Evolutionary conservation across 176 grass and related monocot genomes (phyloP).

Genomic region (Cenchrus americanus): DNA sequence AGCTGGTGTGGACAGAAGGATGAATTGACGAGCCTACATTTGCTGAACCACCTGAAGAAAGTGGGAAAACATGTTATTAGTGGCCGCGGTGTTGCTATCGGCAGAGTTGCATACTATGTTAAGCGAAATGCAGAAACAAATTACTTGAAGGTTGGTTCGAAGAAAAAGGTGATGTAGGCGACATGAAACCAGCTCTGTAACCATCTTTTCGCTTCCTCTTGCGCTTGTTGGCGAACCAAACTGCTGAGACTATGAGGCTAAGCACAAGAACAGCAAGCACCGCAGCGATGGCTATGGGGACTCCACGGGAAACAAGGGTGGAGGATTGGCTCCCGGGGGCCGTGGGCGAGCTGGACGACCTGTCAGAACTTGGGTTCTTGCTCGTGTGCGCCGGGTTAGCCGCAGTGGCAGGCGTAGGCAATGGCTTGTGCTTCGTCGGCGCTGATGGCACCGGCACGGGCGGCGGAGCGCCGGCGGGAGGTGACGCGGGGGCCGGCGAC

Average conservation of each 20-base stretch:
- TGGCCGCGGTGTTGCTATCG: neutral
- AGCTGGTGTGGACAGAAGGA: conserved; percentile 52
- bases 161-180: conserved; percentile 55
- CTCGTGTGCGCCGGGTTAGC: conserved; percentile 32
- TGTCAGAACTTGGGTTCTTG: conserved; percentile 16
- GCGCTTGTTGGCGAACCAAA: conserved; percentile 62
- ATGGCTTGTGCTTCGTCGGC: neutral
- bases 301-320: neutral
- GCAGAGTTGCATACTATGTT: neutral
- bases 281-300: conserved; percentile 40
- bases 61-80: neutral
- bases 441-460: conserved; percentile 19
- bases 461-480: conserved; percentile 28
- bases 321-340: neutral
- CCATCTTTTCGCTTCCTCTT: conserved; percentile 40
- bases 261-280: conserved; percentile 48
- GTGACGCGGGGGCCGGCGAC: conserved; percentile 39
- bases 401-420: conserved; percentile 53
- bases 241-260: conserved; percentile 49
- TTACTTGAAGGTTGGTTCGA: conserved; percentile 65
- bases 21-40: conserved; percentile 35
- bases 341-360: neutral
- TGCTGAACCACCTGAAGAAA: conserved; percentile 44
- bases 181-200: conserved; percentile 66
- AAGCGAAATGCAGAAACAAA: conserved; percentile 1